Evolutionary conservation across 345 rosid species (phyloP).

Genomic region (Citrus sp.): DNA sequence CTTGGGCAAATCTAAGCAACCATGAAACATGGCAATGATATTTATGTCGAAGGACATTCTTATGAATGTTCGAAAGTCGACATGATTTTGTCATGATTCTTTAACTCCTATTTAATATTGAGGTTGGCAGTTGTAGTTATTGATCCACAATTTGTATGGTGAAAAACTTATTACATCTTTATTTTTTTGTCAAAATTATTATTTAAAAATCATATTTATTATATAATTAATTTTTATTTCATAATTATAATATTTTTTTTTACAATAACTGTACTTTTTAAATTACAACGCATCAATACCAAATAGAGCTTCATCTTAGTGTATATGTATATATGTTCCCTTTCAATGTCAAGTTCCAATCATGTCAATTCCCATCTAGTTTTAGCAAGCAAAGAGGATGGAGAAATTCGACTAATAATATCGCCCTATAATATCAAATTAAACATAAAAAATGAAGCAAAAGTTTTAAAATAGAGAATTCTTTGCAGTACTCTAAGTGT

Average conservation of each 20-base stretch:
- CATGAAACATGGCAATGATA: background rate
- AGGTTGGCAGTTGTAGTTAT: too few species aligned
- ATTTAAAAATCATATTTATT: too few species aligned
- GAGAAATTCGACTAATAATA: background rate
- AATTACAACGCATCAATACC: rapidly evolving
- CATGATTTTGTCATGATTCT: background rate
- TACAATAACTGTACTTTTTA: rapidly evolving
- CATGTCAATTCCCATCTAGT: background rate
- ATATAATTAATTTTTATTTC: too few species aligned
- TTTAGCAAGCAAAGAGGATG: background rate
- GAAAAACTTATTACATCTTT: too few species aligned
- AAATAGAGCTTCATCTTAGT: too few species aligned
- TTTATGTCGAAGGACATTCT: background rate
- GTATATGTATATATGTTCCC: background rate
- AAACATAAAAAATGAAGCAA: background rate
- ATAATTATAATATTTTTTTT: too few species aligned
- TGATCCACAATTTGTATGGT: too few species aligned
- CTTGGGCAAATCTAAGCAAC: background rate
- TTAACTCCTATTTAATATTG: too few species aligned
- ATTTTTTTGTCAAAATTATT: too few species aligned
- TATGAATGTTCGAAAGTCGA: background rate
- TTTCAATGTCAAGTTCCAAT: background rate
- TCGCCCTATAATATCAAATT: background rate
- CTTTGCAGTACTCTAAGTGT: too few species aligned
- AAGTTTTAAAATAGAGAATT: background rate